phyloP scores from a whole-genome alignment of 345 rosid species.

The Mallotus nudiflorus region DNA sequence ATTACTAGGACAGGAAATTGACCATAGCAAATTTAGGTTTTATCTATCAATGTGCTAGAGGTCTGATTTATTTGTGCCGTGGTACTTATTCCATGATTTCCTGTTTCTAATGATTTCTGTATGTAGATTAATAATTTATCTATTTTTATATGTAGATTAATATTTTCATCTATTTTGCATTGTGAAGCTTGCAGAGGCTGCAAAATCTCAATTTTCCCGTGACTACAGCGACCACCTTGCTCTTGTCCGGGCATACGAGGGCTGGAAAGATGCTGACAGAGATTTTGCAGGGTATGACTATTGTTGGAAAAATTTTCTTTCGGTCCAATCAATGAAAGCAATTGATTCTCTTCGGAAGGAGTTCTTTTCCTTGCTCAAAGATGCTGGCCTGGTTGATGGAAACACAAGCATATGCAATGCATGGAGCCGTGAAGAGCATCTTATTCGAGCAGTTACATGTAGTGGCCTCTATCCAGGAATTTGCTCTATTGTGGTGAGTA shows the following conservation, averaged over 20 bases:
- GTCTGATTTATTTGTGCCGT: not conserved
- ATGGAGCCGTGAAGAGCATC: constrained; percentile 57
- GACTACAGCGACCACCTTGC: constrained; percentile 92
- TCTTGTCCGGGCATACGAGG: constrained; percentile 79
- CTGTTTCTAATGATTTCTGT: not conserved
- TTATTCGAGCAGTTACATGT: constrained; percentile 80
- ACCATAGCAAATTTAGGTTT: not conserved
- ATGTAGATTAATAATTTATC: not conserved
- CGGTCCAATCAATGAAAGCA: constrained; percentile 82
- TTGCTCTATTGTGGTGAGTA: constrained; percentile 85
- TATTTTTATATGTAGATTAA: not conserved
- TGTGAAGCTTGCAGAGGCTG: constrained; percentile 97
- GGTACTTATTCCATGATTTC: not conserved
- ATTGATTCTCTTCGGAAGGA: constrained; percentile 86
- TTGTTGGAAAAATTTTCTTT: constrained; percentile 92
- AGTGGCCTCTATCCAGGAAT: constrained; percentile 85
- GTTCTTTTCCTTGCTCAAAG: constrained; percentile 77
- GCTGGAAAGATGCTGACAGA: constrained; percentile 81
- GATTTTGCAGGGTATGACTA: constrained; percentile 70
- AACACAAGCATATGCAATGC: constrained; percentile 45
- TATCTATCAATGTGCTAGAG: not conserved
- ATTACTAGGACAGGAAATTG: not conserved
- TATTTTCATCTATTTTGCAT: constrained; percentile 23
- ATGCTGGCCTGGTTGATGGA: constrained; percentile 67
- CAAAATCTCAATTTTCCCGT: constrained; percentile 74